phyloP scores from a whole-genome alignment of 148 eudicot species.

The Silene uniflora region DNA sequence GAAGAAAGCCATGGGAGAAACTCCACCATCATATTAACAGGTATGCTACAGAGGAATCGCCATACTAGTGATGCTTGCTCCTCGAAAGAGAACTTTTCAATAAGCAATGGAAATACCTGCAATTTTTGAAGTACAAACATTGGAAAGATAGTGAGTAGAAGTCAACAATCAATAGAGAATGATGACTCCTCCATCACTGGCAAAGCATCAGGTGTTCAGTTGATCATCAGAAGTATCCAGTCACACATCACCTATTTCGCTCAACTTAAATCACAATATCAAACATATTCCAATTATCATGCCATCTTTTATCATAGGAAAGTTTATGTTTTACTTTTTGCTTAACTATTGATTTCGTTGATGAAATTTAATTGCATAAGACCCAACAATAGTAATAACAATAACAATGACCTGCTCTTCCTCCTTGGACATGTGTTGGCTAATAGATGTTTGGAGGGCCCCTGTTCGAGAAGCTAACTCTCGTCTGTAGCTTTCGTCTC shows the following conservation, averaged over 20 bases:
- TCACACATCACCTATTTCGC: background rate
- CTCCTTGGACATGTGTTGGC: constrained; percentile 98
- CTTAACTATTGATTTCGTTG: background rate
- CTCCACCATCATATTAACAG: constrained; percentile 96
- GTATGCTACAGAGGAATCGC: constrained; percentile 96
- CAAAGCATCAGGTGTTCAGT: background rate
- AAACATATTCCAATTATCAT: background rate
- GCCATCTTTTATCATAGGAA: background rate
- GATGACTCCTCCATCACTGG: background rate
- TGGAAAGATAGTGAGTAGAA: background rate
- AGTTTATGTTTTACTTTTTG: background rate
- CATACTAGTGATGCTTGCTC: constrained; percentile 96
- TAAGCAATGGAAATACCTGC: constrained; percentile 92
- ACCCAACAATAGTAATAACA: background rate
- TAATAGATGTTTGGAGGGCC: constrained; percentile 88
- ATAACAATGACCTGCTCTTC: constrained; percentile 71
- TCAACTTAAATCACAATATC: background rate
- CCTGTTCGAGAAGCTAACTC: constrained; percentile 93
- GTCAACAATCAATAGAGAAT: background rate
- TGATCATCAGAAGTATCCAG: constrained; percentile 1
- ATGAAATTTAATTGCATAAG: background rate
- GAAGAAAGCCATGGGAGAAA: constrained; percentile 98
- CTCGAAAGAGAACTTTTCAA: constrained; percentile 88
- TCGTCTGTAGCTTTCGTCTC: constrained; percentile 74
- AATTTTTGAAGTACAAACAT: constrained; percentile 16